Evolutionary conservation across 2,329 filamentous ascomycete genomes (phyloP).

Genomic region (Phyllosticta citriasiana): DNA sequence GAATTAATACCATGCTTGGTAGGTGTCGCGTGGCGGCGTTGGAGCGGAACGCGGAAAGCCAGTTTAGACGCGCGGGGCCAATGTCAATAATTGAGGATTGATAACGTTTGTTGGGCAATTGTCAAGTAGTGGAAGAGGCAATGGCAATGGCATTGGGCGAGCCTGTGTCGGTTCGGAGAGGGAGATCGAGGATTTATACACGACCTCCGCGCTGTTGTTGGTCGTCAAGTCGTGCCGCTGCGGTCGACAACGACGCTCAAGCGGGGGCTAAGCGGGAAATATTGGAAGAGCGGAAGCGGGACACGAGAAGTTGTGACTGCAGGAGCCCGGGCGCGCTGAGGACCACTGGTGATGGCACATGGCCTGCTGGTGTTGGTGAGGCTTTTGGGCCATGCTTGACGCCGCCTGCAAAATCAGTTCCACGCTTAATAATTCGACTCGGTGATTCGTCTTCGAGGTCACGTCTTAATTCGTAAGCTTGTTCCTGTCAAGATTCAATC

Average conservation of each 20-base stretch:
- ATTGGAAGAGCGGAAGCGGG: neutral
- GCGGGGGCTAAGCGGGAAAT: neutral
- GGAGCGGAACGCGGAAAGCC: neutral
- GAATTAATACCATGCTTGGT: neutral
- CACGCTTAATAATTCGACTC: neutral
- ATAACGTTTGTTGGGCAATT: neutral
- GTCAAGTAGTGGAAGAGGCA: neutral
- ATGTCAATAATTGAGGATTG: neutral
- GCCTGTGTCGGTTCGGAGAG: neutral
- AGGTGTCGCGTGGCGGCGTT: neutral
- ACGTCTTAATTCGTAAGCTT: neutral
- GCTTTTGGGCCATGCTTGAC: neutral
- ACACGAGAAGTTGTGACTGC: neutral
- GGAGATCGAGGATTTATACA: neutral
- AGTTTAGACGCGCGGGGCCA: neutral
- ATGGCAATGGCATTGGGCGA: neutral
- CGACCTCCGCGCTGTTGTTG: neutral
- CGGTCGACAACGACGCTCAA: neutral
- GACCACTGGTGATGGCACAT: neutral
- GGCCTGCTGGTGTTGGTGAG: neutral
- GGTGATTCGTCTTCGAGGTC: neutral
- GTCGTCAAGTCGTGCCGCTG: neutral
- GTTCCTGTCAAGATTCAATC: neutral
- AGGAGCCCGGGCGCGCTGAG: neutral
- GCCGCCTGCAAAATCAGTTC: neutral